Evolutionary conservation across 257 asterid species (phyloP).

Genomic region (Nicotiana attenuata): DNA sequence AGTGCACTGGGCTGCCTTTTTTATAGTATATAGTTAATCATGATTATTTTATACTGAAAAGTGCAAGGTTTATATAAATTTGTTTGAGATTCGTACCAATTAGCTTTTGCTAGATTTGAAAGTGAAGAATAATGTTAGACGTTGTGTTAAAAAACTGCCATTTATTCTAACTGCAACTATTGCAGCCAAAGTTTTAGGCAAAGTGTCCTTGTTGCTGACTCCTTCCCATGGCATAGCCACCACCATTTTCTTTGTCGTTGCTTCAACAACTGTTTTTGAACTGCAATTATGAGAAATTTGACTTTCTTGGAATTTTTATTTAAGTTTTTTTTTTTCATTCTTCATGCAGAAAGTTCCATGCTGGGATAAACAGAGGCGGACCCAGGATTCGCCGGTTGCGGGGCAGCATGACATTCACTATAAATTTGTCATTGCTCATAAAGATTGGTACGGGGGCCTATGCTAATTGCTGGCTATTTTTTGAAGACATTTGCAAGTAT

Average conservation of each 20-base stretch:
- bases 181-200: not conserved
- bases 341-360: no score
- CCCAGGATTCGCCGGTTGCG: no score
- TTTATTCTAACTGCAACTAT: not conserved
- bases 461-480: no score
- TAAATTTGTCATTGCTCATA: no score
- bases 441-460: no score
- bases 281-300: not conserved
- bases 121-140: not conserved
- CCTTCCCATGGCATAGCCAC: not conserved
- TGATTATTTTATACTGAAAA: not conserved
- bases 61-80: not conserved
- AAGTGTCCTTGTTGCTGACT: slow-evolving; percentile 5
- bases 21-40: not conserved
- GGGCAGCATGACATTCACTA: no score
- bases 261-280: not conserved
- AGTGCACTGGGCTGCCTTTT: no score
- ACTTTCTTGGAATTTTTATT: not conserved
- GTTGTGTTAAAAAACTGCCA: not conserved
- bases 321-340: not conserved
- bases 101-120: not conserved
- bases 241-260: not conserved
- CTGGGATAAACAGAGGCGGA: no score
- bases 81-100: not conserved
- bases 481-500: no score